Base-by-base conservation (phyloP, 257 asterid species). In the Striga asiatica region DNA sequence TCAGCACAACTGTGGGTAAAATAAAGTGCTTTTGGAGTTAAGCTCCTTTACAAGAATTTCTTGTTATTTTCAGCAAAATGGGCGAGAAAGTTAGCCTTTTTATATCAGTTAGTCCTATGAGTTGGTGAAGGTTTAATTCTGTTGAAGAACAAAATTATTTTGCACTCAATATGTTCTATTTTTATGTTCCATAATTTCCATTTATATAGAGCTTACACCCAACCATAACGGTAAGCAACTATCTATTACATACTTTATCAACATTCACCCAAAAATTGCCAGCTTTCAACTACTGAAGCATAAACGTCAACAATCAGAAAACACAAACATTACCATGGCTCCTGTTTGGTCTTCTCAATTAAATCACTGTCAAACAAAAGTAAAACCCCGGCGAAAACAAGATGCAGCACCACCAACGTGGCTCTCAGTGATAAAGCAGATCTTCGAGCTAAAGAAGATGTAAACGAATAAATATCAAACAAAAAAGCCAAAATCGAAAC, bases 331-430 rank as follows among this genome's bases (percentile, higher is more conserved):
- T 81, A 92, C 99, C 97, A 88, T 13, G 94, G 99, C 39, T 79
- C 73, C 50, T 63, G 70, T 54, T 60, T 66, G 38, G 94, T 71
- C 73, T 72, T 79, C 64, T 54, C 77, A 58, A 88, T 75, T 76
- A 88, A 78, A 72, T 79, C 88, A 66, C 58, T 24, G 72, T 88
- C 94, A 32, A 88, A 75, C 54, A 75, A 18, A 50, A 88, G 74
- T 12, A 92, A 53, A 60, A 75, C 75, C 25, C 91, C 94, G 11
- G 66, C 74, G 29, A 58, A 79, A 20, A 82, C 64, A 61, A 92
- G 71, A 81, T 92, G 99, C 77, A 92, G 84, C 55, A 67, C n/a
- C 70, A 92, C 93, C 82, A 92, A 65, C 29, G 93, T 81, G 35
- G 77, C 48, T 71, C 76, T 85, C 78, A 92, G 71, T 35, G 73